A percentile compares a stretch with the other conserved stretches of the same genome.
Conservation (phyloP, 495 filamentous ascomycete species). For the Opeltia flavorubescens region DNA sequence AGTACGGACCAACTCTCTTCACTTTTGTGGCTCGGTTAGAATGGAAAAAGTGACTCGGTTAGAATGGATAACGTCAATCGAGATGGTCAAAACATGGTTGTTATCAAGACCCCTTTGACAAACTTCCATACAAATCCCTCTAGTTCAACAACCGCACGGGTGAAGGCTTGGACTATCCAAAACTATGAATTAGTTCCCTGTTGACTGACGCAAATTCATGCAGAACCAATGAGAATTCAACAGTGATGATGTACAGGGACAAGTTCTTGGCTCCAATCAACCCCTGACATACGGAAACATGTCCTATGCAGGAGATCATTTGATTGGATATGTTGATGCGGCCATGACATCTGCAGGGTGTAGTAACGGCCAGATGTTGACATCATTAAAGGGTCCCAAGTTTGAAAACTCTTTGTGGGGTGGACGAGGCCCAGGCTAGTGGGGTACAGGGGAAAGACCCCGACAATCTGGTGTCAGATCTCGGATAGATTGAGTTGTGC, state of each 20-base stretch:
- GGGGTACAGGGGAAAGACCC: too few relatives aligned
- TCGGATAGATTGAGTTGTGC: constrained; percentile 18
- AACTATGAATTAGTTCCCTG: background rate
- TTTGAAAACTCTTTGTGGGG: too few relatives aligned
- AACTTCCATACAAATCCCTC: background rate
- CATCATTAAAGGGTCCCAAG: too few relatives aligned
- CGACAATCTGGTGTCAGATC: constrained; percentile 9
- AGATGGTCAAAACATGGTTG: background rate
- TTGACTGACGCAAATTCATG: background rate
- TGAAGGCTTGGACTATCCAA: background rate
- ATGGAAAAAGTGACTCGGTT: background rate
- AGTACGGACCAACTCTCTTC: background rate
- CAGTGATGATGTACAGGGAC: constrained; percentile 6
- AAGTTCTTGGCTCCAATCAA: background rate
- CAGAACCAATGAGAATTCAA: background rate
- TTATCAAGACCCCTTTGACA: background rate
- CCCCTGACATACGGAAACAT: background rate
- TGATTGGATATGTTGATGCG: too few relatives aligned
- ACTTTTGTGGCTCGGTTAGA: too few relatives aligned
- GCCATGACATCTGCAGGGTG: too few relatives aligned
- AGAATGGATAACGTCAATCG: constrained; percentile 4
- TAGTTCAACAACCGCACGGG: background rate
- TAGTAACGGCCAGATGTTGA: constrained; percentile 5
- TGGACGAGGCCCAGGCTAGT: too few relatives aligned
- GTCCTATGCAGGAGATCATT: background rate